Evolutionary conservation across 352 stramenopile species (phyloP).

Genomic region (Pythium phragmiticola): DNA sequence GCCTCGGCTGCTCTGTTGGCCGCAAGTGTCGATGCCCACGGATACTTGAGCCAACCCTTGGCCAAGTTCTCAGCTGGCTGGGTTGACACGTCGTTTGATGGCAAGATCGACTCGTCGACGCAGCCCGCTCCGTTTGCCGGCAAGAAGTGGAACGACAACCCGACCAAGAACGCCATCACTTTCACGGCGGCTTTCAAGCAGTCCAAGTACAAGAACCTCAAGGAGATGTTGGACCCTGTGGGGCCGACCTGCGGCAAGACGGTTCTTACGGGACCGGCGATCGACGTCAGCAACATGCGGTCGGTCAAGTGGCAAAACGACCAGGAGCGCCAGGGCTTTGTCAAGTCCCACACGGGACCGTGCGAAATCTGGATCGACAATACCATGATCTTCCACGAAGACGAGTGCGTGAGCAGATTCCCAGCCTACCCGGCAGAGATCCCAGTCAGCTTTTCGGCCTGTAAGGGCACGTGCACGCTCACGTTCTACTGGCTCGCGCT

Average conservation of each 20-base stretch:
- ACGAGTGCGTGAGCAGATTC: slow-evolving; percentile 41
- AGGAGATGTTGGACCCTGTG: slow-evolving; percentile 26
- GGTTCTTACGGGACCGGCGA: slow-evolving; percentile 14
- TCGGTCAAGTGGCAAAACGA: slow-evolving; percentile 38
- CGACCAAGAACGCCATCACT: slow-evolving; percentile 37
- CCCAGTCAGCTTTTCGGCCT: slow-evolving; percentile 44
- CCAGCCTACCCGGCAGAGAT: slow-evolving; percentile 35
- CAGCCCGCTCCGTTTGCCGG: slow-evolving; percentile 37
- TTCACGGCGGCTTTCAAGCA: slow-evolving; percentile 28
- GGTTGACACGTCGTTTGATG: slow-evolving; percentile 35
- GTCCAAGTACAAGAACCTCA: slow-evolving; percentile 22
- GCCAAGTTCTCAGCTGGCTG: slow-evolving; percentile 39
- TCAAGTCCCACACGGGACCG: slow-evolving; percentile 29
- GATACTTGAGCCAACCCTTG: slow-evolving; percentile 43
- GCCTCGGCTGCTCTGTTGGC: slow-evolving; percentile 17
- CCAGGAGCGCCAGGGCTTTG: slow-evolving; percentile 45
- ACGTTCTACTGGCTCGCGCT: slow-evolving; percentile 39
- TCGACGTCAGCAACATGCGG: slow-evolving; percentile 23
- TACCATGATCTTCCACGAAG: slow-evolving; percentile 21
- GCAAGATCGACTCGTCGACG: slow-evolving; percentile 38
- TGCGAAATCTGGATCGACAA: slow-evolving; percentile 31
- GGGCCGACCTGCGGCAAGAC: slow-evolving; percentile 27
- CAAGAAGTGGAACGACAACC: slow-evolving; percentile 55
- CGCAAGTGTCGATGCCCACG: slow-evolving; percentile 38
- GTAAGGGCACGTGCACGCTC: slow-evolving; percentile 36